Evolutionary conservation across 1,139 yeast genomes (phyloP).

Genomic region (Candida neerlandica): DNA sequence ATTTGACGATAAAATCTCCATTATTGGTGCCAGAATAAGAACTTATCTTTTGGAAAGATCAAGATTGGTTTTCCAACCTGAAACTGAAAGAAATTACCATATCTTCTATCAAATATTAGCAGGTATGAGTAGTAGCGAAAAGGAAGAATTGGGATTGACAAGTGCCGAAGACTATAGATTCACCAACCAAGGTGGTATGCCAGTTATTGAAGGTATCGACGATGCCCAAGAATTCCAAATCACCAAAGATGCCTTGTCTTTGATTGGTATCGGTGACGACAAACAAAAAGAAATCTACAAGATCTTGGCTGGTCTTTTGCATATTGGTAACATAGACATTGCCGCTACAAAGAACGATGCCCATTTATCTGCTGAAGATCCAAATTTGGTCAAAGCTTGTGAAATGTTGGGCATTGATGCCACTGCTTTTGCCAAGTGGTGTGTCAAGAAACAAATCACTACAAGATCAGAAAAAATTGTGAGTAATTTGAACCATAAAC

Average conservation of each 20-base stretch:
- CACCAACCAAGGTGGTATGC: slow-evolving; percentile 87
- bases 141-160: slow-evolving; percentile 60
- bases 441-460: slow-evolving; percentile 85
- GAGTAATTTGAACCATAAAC: slow-evolving; percentile 79
- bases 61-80: slow-evolving; percentile 90
- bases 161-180: slow-evolving; percentile 73
- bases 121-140: slow-evolving; percentile 69
- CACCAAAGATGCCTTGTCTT: slow-evolving; percentile 72
- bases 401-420: slow-evolving; percentile 84
- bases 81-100: slow-evolving; percentile 88
- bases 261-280: slow-evolving; percentile 70
- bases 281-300: slow-evolving; percentile 73
- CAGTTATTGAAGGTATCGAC: slow-evolving; percentile 74
- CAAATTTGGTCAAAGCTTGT: slow-evolving; percentile 80
- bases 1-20: slow-evolving; percentile 71
- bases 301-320: slow-evolving; percentile 85
- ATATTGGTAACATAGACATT: slow-evolving; percentile 90
- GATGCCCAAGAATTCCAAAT: slow-evolving; percentile 75
- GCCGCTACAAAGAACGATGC: slow-evolving; percentile 88
- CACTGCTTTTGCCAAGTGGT: slow-evolving; percentile 80
- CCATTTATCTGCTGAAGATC: slow-evolving; percentile 80
- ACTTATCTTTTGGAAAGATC: slow-evolving; percentile 93
- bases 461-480: slow-evolving; percentile 94
- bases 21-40: slow-evolving; percentile 92
- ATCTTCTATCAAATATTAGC: slow-evolving; percentile 88